Evolutionary conservation across 768 basidiomycete genomes (phyloP).

Genomic region (Tricholoma hemisulphureum): DNA sequence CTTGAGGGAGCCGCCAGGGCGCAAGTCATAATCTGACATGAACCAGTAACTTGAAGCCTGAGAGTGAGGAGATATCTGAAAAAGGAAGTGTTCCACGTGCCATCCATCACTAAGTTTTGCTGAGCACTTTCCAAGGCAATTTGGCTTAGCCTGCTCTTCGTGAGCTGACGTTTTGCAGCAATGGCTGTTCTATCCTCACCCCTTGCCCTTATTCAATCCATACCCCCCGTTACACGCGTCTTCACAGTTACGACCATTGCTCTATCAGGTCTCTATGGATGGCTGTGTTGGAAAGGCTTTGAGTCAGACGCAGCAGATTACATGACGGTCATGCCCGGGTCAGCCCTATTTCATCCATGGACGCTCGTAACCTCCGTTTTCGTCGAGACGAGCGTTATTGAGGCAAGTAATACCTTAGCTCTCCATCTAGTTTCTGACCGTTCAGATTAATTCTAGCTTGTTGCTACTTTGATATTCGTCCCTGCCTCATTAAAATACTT

Average conservation of each 20-base stretch:
- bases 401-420: conserved; percentile 53
- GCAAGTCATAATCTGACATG: conserved; percentile 86
- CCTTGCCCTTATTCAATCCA: conserved; percentile 62
- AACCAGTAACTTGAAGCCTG: conserved; percentile 10
- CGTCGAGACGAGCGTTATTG: conserved; percentile 79
- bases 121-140: conserved; percentile 12
- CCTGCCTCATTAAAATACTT: conserved; percentile 86
- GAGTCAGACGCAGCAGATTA: conserved; percentile 51
- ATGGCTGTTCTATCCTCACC: conserved; percentile 83
- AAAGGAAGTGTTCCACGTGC: conserved; percentile 24
- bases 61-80: conserved; percentile 4
- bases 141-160: conserved; percentile 9
- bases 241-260: conserved; percentile 64
- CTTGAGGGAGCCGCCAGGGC: conserved; percentile 86
- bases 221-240: conserved; percentile 76
- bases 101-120: too few species aligned
- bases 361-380: conserved; percentile 86
- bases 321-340: conserved; percentile 79
- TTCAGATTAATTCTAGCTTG: conserved; percentile 49
- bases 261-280: conserved; percentile 59
- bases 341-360: conserved; percentile 87
- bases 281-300: conserved; percentile 56
- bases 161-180: conserved; percentile 8
- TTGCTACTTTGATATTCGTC: conserved; percentile 72
- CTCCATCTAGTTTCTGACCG: conserved; percentile 7